Evolutionary conservation across 2,329 filamentous ascomycete genomes (phyloP).

Genomic region (Coniella lustricola): DNA sequence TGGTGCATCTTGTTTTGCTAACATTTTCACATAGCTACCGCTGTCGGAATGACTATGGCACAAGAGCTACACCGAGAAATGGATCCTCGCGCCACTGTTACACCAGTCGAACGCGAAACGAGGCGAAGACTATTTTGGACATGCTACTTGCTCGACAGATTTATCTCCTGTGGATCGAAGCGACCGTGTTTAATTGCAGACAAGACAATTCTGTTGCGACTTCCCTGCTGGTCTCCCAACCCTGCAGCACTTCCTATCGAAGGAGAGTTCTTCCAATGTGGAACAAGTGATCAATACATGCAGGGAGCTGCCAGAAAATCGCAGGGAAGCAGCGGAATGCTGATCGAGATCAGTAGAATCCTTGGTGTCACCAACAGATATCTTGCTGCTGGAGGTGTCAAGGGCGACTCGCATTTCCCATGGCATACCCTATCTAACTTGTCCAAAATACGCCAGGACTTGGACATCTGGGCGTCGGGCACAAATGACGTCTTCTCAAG

Average conservation of each 20-base stretch:
- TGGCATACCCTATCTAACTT: constrained; percentile 83
- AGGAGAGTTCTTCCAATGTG: constrained; percentile 73
- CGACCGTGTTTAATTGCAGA: constrained; percentile 75
- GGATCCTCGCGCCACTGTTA: constrained; percentile 53
- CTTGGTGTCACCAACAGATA: constrained; percentile 79
- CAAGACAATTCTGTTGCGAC: constrained; percentile 64
- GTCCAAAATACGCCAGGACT: constrained; percentile 77
- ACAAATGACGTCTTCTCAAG: constrained; percentile 74
- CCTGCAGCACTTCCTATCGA: constrained; percentile 57
- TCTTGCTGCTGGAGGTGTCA: constrained; percentile 76
- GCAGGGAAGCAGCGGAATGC: constrained; percentile 70
- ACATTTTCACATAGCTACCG: constrained; percentile 49
- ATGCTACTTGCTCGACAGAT: constrained; percentile 81
- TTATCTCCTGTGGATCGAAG: constrained; percentile 72
- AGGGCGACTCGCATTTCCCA: constrained; percentile 83
- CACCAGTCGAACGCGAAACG: constrained; percentile 65
- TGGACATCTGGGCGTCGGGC: constrained; percentile 78
- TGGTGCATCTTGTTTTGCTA: constrained; percentile 22
- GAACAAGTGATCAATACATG: constrained; percentile 69
- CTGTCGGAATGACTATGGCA: constrained; percentile 76
- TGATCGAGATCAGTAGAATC: constrained; percentile 79
- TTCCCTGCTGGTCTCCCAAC: constrained; percentile 67
- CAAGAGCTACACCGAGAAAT: constrained; percentile 75
- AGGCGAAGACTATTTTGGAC: constrained; percentile 81
- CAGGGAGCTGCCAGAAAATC: constrained; percentile 61